Evolutionary conservation across 352 stramenopile genomes (phyloP), one percentile per base, ranked within the genome.

Genomic region (Pythium phragmitis): DNA sequence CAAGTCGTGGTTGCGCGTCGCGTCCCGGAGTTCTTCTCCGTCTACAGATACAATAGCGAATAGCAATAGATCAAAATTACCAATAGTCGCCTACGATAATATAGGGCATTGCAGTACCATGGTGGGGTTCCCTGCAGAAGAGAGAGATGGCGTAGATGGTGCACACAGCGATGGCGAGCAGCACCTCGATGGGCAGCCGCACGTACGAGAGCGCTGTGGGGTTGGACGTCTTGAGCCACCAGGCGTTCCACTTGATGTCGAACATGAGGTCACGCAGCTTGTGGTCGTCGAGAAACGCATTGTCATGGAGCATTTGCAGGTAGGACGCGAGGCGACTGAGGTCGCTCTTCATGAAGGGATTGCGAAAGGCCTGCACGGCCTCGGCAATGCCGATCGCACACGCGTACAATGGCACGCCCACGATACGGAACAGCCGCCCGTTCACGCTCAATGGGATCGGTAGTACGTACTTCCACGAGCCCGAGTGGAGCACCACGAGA

Each of bases 21-120:
- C 85, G 52, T 94, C 82, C 23, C 80, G 76, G 4, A 94, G 53
- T 66, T 94, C 77, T 46, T 94, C 83, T 4, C 82, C 85, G 56
- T 91, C 85, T 94, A 70, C 13, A 30, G 26, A 21, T 54, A 26
- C 33, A 66, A 12, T 13, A 19, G 16, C 16, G 60, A 33, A 42
- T 37, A 61, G 9, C 3, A 46, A 17, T 19, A 26, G 4, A 58
- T 51, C 33, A 52, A 5, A 30, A 30, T 30, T 54, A 23, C 56
- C 5, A 21, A 34, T 28, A 23, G 19, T 21, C 60, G 19, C 58
- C 13, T 12, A 49, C 50, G 12, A 13, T 9, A 53, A 46, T n/a
- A 46, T 46, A 39, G 4, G 11, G 11, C 7, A 39, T 46, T 16
- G 23, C 14, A n/a, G 49, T 79, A 94, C 85, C 85, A 39, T 89